These are phyloP conservation scores for Hymenoscyphus repandus DNA, from an alignment of 2,329 filamentous ascomycete genomes.

Conservation along the genomic window DNA sequence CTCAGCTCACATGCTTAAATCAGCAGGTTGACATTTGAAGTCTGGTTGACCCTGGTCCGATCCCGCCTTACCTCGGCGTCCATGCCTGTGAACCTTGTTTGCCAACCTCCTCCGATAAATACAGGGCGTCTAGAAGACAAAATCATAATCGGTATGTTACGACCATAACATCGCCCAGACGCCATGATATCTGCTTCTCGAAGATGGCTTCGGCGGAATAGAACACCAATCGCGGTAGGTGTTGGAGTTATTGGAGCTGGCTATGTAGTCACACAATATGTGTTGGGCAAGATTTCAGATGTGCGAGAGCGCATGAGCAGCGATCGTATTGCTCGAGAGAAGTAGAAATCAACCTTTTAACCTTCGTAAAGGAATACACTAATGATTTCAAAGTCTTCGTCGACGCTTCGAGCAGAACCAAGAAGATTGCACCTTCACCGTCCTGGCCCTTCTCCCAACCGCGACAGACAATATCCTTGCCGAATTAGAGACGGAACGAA, in stretches of 20 bases:
- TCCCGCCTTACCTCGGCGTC: slow-evolving; percentile 2
- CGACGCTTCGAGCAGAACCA: slow-evolving; percentile 98
- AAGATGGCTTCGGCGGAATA: slow-evolving; percentile 89
- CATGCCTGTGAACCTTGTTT: neutral
- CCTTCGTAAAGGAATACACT: slow-evolving; percentile 11
- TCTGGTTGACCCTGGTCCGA: neutral
- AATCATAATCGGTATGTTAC: slow-evolving; percentile 17
- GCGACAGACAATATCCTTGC: slow-evolving; percentile 85
- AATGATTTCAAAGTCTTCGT: slow-evolving; percentile 59
- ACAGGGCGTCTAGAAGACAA: neutral
- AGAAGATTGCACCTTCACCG: slow-evolving; percentile 96
- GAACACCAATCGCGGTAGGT: slow-evolving; percentile 82
- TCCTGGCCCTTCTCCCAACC: slow-evolving; percentile 90
- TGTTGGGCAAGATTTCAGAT: slow-evolving; percentile 84
- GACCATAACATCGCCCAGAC: neutral
- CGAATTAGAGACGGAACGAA: slow-evolving; percentile 83
- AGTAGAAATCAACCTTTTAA: slow-evolving; percentile 50
- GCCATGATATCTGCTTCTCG: slow-evolving; percentile 66
- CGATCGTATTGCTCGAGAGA: slow-evolving; percentile 93
- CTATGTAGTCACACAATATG: slow-evolving; percentile 90
- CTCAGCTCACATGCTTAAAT: neutral
- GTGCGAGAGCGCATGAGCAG: slow-evolving; percentile 94
- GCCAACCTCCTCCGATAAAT: neutral
- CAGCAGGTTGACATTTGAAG: neutral
- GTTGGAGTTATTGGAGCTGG: slow-evolving; percentile 82